phyloP scores from a whole-genome alignment of 257 asterid genomes.

The Solanum sitiens region DNA sequence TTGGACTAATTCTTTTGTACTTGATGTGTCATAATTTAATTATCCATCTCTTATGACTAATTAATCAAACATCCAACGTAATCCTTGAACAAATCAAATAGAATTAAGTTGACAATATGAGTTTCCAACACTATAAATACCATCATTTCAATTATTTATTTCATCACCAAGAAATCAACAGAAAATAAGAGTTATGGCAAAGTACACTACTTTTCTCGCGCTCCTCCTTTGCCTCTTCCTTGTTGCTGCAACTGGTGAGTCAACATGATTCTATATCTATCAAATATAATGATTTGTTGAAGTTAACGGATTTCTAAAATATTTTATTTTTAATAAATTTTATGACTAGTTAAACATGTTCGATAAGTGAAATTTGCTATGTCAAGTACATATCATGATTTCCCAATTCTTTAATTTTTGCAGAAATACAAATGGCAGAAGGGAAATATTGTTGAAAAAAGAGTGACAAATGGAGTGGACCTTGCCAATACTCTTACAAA shows the following conservation, averaged over 20 bases:
- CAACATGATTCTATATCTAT: neutral
- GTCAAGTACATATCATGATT: too few species aligned
- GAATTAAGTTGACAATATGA: neutral
- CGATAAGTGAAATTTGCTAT: too few species aligned
- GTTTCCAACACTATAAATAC: neutral
- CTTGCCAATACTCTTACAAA: neutral
- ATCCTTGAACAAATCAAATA: neutral
- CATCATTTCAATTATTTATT: neutral
- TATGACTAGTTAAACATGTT: too few species aligned
- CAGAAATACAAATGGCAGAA: neutral
- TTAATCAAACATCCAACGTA: neutral
- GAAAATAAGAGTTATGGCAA: neutral
- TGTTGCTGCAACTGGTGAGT: neutral
- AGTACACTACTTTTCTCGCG: neutral
- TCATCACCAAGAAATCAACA: neutral
- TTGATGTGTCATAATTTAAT: neutral
- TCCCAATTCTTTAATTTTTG: too few species aligned
- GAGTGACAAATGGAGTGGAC: neutral
- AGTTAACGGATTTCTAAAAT: too few species aligned
- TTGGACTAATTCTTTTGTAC: too few species aligned
- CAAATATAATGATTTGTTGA: too few species aligned
- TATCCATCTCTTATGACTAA: too few species aligned
- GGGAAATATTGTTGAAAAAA: neutral
- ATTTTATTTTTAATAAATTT: too few species aligned
- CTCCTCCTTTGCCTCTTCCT: neutral